Evolutionary conservation across 1,284 basidiomycete species (phyloP), one percentile per base, ranked within the genome.

Genomic region (Testicularia cyperi): DNA sequence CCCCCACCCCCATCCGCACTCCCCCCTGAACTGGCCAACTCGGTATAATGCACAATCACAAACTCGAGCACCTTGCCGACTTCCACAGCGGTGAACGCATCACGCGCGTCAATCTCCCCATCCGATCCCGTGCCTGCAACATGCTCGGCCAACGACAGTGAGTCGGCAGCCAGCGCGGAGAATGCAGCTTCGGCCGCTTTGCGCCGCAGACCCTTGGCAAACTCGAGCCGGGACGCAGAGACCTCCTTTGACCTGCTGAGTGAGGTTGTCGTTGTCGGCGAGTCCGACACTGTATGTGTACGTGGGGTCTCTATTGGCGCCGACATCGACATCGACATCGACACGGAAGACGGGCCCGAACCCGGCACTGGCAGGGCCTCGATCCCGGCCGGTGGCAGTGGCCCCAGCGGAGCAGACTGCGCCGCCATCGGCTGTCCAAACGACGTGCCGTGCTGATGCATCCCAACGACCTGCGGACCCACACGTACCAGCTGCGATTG

Each of bases 101-200:
- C 8, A 5, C 36, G 34, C 0, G 13, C 18, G 15, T 23, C 35
- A 22, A 53, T 29, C 24, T 48, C 49, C 6, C 19, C 34, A 10
- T 22, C 19, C 4, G 19, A 29, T 2, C 42, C 18, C 21, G 44
- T 37, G 6, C 45, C 38, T 1, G 44, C 10, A 18, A 60, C 49
- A 6, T 60, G 49, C 25, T 53, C 56, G 25, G 56, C 56, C 12
- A 60, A 44, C 6, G 56, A 60, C 4, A 60, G 41, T 15, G 44
- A 52, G 30, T 60, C 56, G 6, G 49, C 45, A 1, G 33, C 49
- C 13, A 60, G 27, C 5, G 27, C 36, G 0, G 30, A 26, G 15
- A 53, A 53, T 12, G 45, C 30, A 4, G 25, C 23, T 3, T 49
- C 45, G 3, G 38, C 45, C 3, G 33, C 43, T 7, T 26, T 26